phyloP scores from a whole-genome alignment of 2,329 filamentous ascomycete genomes.

The Cladophialophora bantiana region DNA sequence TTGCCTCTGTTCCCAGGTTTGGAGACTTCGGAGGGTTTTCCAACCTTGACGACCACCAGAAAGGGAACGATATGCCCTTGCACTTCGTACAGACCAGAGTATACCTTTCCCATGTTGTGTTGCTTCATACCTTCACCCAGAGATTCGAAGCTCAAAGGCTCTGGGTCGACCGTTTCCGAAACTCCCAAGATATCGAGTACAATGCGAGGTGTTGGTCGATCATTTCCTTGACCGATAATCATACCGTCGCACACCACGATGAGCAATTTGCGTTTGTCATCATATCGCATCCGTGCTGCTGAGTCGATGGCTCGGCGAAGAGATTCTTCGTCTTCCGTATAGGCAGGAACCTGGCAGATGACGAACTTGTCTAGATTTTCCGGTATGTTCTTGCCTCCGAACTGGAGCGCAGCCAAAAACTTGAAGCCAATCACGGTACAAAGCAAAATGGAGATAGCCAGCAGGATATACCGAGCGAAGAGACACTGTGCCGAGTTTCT shows the following conservation, averaged over 20 bases:
- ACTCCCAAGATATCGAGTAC: constrained; percentile 97
- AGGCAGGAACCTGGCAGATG: constrained; percentile 96
- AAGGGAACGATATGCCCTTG: constrained; percentile 98
- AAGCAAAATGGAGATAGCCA: constrained; percentile 82
- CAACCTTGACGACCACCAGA: constrained; percentile 94
- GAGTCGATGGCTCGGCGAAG: constrained; percentile 97
- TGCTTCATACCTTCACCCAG: constrained; percentile 95
- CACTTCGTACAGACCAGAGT: constrained; percentile 96
- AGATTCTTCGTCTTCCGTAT: constrained; percentile 98
- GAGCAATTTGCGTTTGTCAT: constrained; percentile 96
- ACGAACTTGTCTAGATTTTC: constrained; percentile 98
- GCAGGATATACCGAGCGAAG: constrained; percentile 87
- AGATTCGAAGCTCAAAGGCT: constrained; percentile 95
- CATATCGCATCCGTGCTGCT: constrained; percentile 91
- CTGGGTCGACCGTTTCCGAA: constrained; percentile 89
- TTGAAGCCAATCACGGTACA: constrained; percentile 89
- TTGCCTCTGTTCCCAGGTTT: constrained; percentile 95
- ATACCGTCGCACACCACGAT: constrained; percentile 96
- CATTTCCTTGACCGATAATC: constrained; percentile 99
- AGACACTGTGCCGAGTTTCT: constrained; percentile 83
- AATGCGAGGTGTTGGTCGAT: constrained; percentile 91
- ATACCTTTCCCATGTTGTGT: constrained; percentile 99
- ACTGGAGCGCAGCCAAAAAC: constrained; percentile 94
- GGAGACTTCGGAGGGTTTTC: constrained; percentile 77
- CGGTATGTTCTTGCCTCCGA: constrained; percentile 86